These are phyloP conservation scores for Hypomontagnella submonticulosa DNA, from an alignment of 495 filamentous ascomycete species.

Conservation along the genomic window DNA sequence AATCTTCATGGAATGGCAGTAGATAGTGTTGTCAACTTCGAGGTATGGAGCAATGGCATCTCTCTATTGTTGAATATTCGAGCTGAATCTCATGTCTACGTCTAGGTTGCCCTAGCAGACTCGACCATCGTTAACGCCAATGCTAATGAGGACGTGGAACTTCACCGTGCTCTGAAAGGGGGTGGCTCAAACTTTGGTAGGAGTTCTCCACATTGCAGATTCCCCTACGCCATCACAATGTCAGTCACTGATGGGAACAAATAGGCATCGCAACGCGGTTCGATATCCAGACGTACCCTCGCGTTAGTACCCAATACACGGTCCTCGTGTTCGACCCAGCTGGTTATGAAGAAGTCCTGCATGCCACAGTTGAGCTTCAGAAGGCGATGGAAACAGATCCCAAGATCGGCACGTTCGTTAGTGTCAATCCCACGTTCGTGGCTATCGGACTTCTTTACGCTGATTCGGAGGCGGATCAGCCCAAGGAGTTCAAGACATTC, in stretches of 20 bases:
- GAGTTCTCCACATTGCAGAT: too few species aligned
- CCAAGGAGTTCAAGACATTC: conserved; percentile 15
- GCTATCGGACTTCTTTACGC: conserved; percentile 45
- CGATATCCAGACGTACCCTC: conserved; percentile 12
- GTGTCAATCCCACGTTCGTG: conserved; percentile 36
- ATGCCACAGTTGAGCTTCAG: conserved; percentile 4
- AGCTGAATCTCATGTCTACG: not conserved
- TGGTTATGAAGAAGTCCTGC: conserved; percentile 12
- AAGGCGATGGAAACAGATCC: conserved; percentile 17
- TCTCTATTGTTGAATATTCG: too few species aligned
- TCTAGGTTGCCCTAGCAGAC: not conserved
- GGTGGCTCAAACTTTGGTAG: conserved; percentile 8
- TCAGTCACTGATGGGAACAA: too few species aligned
- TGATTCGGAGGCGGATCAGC: not conserved
- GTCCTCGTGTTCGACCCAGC: conserved; percentile 19
- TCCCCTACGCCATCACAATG: too few species aligned
- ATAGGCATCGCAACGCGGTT: conserved; percentile 44
- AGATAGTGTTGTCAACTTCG: conserved; percentile 53
- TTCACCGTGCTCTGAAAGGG: not conserved
- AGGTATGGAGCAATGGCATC: too few species aligned
- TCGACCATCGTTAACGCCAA: not conserved
- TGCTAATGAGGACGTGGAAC: not conserved
- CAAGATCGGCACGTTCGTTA: conserved; percentile 40
- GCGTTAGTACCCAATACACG: conserved; percentile 9
- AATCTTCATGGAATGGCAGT: conserved; percentile 50